Evolutionary conservation across 345 rosid species (phyloP).

Genomic region (Diplotaxis tenuifolia): DNA sequence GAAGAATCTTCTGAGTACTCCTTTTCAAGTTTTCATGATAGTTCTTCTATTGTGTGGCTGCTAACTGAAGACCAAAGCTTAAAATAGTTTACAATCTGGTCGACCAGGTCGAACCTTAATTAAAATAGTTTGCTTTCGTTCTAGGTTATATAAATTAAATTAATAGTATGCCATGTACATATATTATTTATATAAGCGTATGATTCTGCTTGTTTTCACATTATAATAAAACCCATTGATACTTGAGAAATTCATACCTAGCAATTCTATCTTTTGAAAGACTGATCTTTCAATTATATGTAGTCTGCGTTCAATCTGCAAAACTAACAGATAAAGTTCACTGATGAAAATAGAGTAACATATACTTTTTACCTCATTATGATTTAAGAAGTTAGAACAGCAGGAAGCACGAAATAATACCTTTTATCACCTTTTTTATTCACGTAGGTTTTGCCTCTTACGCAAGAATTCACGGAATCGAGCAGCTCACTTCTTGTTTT

Average conservation of each 20-base stretch:
- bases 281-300: not conserved
- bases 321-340: not conserved
- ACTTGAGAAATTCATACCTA: not conserved
- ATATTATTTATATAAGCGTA: not conserved
- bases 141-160: not conserved
- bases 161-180: not conserved
- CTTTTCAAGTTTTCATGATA: not conserved
- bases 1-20: not conserved
- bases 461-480: slow-evolving; percentile 19
- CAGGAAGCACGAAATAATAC: not conserved
- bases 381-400: not conserved
- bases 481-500: slow-evolving; percentile 11
- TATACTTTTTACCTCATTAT: not conserved
- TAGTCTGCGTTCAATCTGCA: not conserved
- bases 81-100: not conserved
- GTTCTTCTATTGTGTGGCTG: not conserved
- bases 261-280: not conserved
- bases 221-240: not conserved
- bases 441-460: slow-evolving; percentile 4
- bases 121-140: not conserved
- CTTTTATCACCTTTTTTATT: not conserved
- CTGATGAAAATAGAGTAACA: not conserved
- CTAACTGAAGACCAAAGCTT: not conserved
- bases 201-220: not conserved
- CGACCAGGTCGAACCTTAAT: not conserved